Base-by-base conservation (phyloP, 2,329 filamentous ascomycete genomes). In the Sodiomyces alkalinus region DNA sequence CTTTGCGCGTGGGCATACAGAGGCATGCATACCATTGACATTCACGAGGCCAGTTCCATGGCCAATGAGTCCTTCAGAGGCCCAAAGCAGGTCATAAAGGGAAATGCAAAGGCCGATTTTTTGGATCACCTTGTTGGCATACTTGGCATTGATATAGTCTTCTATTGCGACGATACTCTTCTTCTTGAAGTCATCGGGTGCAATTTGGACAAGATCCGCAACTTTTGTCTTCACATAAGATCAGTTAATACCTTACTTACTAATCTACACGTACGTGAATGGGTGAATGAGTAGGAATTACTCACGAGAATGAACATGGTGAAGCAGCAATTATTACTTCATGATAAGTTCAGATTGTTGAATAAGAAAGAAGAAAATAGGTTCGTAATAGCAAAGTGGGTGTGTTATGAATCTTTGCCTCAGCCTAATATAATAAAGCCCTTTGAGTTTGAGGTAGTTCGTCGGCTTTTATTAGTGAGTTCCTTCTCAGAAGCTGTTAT, bases 201-300 rank as follows among this genome's bases (percentile, higher is more conserved):
- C 68, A 56, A 98, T 92, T 55, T 92, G 82, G 41, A 98, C 83
- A 42, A 98, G 67, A 60, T 98, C 90, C 42, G 85, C 78, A 43
- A 98, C 75, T 41, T 90, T 93, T 23, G 85, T 90, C 90, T 93
- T n/a, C n/a, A n/a, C n/a, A n/a, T n/a, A n/a, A n/a, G n/a, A n/a
- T n/a, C n/a, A n/a, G n/a, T n/a, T n/a, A n/a, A n/a, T n/a, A n/a
- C n/a, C n/a, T n/a, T n/a, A n/a, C n/a, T n/a, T n/a, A n/a, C n/a
- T n/a, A n/a, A n/a, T n/a, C n/a, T n/a, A n/a, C n/a, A n/a, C 22
- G 18, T 18, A 24, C 24, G 21, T 21, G 17, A 14, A n/a, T n/a
- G n/a, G n/a, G n/a, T 13, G 19, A 21, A 22, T 20, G 22, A 14
- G 27, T n/a, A n/a, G n/a, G n/a, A n/a, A n/a, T n/a, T 14, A 25